A percentile compares a stretch with the other conserved stretches of the same genome.
These are phyloP conservation scores for Suillus placidus DNA, from an alignment of 768 basidiomycete species.

Conservation along the genomic window DNA sequence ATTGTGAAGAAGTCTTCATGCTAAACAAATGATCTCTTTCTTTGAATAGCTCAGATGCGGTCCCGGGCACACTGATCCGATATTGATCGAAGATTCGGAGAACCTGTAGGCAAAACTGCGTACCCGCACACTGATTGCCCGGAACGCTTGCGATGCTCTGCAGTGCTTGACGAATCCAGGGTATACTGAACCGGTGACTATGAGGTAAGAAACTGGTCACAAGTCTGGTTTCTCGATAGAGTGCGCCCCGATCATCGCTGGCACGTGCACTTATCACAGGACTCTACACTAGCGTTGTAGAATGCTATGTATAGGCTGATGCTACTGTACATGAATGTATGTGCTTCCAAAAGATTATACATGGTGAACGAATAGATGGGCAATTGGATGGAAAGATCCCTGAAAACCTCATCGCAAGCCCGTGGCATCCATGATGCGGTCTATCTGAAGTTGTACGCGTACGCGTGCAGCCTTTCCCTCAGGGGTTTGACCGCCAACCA, in stretches of 20 bases:
- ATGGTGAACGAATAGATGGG: conserved; percentile 9
- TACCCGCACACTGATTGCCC: not conserved
- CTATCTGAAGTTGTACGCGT: conserved; percentile 66
- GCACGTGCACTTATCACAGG: not conserved
- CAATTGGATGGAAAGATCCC: conserved; percentile 1
- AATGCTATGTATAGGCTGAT: conserved; percentile 1
- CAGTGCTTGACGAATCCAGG: not conserved
- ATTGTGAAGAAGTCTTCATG: not conserved
- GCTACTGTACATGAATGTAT: conserved; percentile 9
- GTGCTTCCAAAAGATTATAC: conserved; percentile 8
- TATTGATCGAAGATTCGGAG: not conserved
- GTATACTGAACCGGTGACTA: not conserved
- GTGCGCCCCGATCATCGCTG: not conserved
- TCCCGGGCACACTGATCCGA: not conserved
- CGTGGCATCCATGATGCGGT: conserved; percentile 53
- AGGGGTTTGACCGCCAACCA: conserved; percentile 61
- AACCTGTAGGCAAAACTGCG: not conserved
- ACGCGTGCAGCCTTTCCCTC: conserved; percentile 68
- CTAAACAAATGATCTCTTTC: not conserved
- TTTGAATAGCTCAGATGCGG: not conserved
- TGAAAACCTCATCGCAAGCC: conserved; percentile 9
- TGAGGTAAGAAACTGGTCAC: no score
- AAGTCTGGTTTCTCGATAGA: not conserved
- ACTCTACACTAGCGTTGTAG: not conserved
- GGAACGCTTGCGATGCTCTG: not conserved